phyloP scores from a whole-genome alignment of 169 alveolate genomes.

The Plasmodium falciparum region DNA sequence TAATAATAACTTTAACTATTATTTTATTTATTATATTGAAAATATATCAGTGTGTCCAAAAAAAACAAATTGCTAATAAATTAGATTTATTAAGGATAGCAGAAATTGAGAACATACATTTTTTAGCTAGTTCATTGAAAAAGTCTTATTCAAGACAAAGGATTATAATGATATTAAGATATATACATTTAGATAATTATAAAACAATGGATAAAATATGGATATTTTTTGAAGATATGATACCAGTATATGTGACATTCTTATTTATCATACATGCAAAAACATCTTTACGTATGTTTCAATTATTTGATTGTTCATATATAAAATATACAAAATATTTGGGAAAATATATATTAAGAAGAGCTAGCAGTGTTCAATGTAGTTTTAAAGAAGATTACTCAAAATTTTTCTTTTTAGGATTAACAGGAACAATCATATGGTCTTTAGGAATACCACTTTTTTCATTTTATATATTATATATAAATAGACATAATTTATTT shows the following conservation, averaged over 20 bases:
- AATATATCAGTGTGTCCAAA: slow-evolving; percentile 25
- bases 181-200: slow-evolving; percentile 85
- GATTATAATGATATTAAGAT: slow-evolving; percentile 86
- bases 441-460: slow-evolving; percentile 88
- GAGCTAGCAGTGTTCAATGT: slow-evolving; percentile 88
- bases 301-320: slow-evolving; percentile 87
- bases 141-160: slow-evolving; percentile 85
- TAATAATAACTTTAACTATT: slow-evolving; percentile 81
- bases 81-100: slow-evolving; percentile 77
- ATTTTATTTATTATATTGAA: slow-evolving; percentile 81
- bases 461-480: slow-evolving; percentile 83
- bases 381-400: slow-evolving; percentile 78
- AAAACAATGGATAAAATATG: slow-evolving; percentile 76
- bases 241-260: slow-evolving; percentile 90
- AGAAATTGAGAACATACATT: slow-evolving; percentile 78
- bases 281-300: slow-evolving; percentile 86
- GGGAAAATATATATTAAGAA: slow-evolving; percentile 84
- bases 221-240: slow-evolving; percentile 89
- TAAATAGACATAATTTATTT: slow-evolving; percentile 84
- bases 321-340: slow-evolving; percentile 74
- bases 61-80: slow-evolving; percentile 73
- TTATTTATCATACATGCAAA: slow-evolving; percentile 87
- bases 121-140: slow-evolving; percentile 77
- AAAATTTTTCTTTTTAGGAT: slow-evolving; percentile 83
- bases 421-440: slow-evolving; percentile 87